These are phyloP conservation scores for Tremellales sp. DNA, from an alignment of 1,284 basidiomycete genomes.

Conservation along the genomic window DNA sequence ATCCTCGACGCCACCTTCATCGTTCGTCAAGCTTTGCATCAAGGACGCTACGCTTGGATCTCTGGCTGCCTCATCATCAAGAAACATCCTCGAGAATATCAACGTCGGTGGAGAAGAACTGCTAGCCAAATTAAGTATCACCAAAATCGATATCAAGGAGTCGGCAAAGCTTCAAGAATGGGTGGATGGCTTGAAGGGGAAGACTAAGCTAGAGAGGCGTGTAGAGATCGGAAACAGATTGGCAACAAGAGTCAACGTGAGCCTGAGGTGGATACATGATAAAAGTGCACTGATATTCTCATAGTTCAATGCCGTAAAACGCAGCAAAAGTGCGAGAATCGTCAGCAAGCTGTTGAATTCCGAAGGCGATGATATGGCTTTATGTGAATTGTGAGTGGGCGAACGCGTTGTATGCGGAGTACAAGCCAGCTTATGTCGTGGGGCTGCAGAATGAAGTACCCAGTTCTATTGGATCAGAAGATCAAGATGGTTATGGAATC, in stretches of 20 bases:
- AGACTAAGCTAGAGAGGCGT: slow-evolving; percentile 13
- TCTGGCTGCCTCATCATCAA: slow-evolving; percentile 11
- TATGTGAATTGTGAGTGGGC: slow-evolving; percentile 23
- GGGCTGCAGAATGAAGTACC: slow-evolving; percentile 16
- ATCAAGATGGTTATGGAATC: neutral
- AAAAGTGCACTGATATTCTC: neutral
- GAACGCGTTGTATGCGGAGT: neutral
- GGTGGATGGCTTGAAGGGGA: slow-evolving; percentile 12
- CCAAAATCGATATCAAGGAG: no score
- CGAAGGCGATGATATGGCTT: slow-evolving; percentile 18
- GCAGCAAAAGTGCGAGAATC: slow-evolving; percentile 18
- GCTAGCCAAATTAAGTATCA: neutral
- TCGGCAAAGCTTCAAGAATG: slow-evolving; percentile 5
- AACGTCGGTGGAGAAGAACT: neutral
- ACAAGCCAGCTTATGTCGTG: neutral
- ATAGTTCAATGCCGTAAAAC: slow-evolving; percentile 5
- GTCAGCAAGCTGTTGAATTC: slow-evolving; percentile 16
- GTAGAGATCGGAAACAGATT: slow-evolving; percentile 19
- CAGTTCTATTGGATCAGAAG: slow-evolving; percentile 23
- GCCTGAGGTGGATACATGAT: neutral
- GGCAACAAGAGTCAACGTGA: slow-evolving; percentile 19
- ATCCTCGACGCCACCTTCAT: no score
- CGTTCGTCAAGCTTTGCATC: no score
- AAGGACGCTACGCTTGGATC: no score
- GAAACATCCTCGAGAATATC: slow-evolving; percentile 16